Evolutionary conservation across 805 yeast species (phyloP).

Genomic region (Sugiyamaella valdiviana): DNA sequence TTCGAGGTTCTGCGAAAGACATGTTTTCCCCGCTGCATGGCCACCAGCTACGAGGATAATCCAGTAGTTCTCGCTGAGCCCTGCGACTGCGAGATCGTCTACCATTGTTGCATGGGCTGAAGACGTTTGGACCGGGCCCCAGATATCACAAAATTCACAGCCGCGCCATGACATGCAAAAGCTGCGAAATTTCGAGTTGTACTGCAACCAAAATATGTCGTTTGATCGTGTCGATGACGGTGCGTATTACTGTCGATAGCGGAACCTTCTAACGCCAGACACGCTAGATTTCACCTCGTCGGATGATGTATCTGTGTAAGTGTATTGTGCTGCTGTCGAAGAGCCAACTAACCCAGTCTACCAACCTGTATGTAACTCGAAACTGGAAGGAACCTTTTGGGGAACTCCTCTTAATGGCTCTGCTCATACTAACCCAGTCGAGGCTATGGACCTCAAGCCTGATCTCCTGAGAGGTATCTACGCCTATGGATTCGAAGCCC

Average conservation of each 20-base stretch:
- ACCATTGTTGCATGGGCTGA: no score
- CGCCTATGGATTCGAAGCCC: constrained; percentile 75
- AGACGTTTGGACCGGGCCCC: no score
- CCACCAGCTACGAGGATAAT: constrained; percentile 57
- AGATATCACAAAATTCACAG: no score
- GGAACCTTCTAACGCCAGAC: constrained; percentile 14
- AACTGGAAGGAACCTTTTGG: no score
- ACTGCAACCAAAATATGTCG: no score
- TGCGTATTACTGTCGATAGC: constrained; percentile 19
- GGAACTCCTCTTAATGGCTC: neutral
- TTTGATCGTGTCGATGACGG: constrained; percentile 17
- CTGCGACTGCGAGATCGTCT: neutral
- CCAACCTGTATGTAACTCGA: constrained; percentile 14
- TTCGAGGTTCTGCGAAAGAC: constrained; percentile 33
- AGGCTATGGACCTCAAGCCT: constrained; percentile 30
- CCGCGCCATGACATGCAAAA: no score
- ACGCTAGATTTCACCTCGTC: constrained; percentile 57
- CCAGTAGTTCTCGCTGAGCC: constrained; percentile 9
- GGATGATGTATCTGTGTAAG: constrained; percentile 29
- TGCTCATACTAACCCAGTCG: constrained; percentile 34
- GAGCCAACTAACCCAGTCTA: constrained; percentile 1
- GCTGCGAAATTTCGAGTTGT: no score
- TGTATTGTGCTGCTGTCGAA: neutral
- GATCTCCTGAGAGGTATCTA: constrained; percentile 48
- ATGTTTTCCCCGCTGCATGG: constrained; percentile 50